A percentile compares a stretch with the other conserved stretches of the same genome.
phyloP scores from a whole-genome alignment of 2,329 filamentous ascomycete species.

The Teratosphaeria pseudoeucalypti region DNA sequence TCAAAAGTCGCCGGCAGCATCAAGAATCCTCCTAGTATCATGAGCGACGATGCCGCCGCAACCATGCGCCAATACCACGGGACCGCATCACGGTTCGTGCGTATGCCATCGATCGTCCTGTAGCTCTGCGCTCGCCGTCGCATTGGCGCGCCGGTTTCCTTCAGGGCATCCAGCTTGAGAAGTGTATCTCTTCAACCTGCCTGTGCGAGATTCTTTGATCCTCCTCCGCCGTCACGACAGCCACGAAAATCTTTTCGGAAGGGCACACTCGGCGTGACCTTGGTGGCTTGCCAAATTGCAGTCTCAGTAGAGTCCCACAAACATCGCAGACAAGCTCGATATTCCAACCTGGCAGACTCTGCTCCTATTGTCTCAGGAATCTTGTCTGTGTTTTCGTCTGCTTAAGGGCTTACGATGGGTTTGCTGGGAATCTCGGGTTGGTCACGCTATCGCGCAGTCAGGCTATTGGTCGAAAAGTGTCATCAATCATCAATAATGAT shows the following conservation, averaged over 20 bases:
- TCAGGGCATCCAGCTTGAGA: constrained; percentile 11
- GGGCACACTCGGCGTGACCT: neutral
- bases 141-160: constrained; percentile 13
- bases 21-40: constrained; percentile 42
- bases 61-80: constrained; percentile 41
- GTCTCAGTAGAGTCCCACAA: no score
- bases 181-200: neutral
- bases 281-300: no score
- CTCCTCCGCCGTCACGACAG: neutral
- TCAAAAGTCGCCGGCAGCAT: constrained; percentile 40
- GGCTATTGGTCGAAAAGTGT: no score
- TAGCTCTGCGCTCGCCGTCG: constrained; percentile 19
- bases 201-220: neutral
- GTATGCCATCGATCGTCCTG: constrained; percentile 17
- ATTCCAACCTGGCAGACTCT: neutral
- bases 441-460: no score
- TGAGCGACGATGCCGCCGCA: constrained; percentile 34
- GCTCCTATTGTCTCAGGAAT: neutral
- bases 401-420: no score
- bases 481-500: no score
- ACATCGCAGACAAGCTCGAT: no score
- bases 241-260: neutral
- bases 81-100: constrained; percentile 12
- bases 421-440: no score
- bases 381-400: no score